Percentiles rank a stretch among this genome's conserved stretches.
Conservation (phyloP, 2,329 filamentous ascomycete genomes). For the Aspergillus transmontanensis region DNA sequence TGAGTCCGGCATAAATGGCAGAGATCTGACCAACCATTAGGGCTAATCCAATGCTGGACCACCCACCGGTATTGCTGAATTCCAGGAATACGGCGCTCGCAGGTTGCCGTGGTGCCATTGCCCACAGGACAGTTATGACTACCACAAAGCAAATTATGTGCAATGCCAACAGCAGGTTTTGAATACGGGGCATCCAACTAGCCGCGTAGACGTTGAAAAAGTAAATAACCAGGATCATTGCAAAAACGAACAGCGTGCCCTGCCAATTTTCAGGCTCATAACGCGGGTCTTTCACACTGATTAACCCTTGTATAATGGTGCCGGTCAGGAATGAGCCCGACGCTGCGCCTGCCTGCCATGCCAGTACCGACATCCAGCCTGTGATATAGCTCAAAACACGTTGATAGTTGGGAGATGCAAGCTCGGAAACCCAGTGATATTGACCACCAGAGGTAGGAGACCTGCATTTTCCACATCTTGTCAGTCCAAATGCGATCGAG, state of each 20-base stretch:
- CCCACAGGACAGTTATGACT: constrained; percentile 34
- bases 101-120: constrained; percentile 34
- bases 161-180: constrained; percentile 41
- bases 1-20: constrained; percentile 33
- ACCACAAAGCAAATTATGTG: constrained; percentile 43
- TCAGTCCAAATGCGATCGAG: background rate
- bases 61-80: constrained; percentile 43
- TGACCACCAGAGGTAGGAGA: constrained; percentile 61
- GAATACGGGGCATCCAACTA: constrained; percentile 37
- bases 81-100: constrained; percentile 37
- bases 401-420: constrained; percentile 52
- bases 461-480: constrained; percentile 24
- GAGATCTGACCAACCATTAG: constrained; percentile 42
- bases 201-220: constrained; percentile 44
- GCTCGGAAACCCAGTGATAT: constrained; percentile 62
- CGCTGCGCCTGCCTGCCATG: constrained; percentile 54
- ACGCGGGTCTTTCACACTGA: constrained; percentile 44
- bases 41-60: constrained; percentile 37
- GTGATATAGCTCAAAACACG: constrained; percentile 58
- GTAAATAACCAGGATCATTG: constrained; percentile 47
- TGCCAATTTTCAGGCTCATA: constrained; percentile 51
- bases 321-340: constrained; percentile 52
- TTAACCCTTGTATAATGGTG: constrained; percentile 50
- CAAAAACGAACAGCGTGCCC: constrained; percentile 52
- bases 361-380: constrained; percentile 54